phyloP scores from a whole-genome alignment of 768 basidiomycete genomes.

The Rhodosporidiobolus odoratus region DNA sequence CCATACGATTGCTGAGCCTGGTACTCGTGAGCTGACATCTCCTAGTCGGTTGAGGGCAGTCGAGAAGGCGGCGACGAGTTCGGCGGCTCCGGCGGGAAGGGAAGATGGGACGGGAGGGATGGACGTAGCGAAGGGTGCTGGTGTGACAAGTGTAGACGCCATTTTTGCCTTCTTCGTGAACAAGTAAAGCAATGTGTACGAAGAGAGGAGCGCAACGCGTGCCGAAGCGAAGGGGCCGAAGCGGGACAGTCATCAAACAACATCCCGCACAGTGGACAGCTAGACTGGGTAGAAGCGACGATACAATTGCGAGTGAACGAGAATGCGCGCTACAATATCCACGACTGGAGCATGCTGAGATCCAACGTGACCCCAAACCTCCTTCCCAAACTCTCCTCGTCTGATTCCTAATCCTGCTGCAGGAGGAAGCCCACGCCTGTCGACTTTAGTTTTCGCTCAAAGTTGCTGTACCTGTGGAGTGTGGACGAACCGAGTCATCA shows the following conservation, averaged over 20 bases:
- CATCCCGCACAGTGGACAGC: too few species aligned
- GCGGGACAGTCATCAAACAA: too few species aligned
- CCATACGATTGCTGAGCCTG: slow-evolving; percentile 47
- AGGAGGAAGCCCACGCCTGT: slow-evolving; percentile 28
- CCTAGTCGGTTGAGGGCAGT: slow-evolving; percentile 16
- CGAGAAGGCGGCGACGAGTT: slow-evolving; percentile 50
- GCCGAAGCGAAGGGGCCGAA: neutral
- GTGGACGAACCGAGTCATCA: neutral
- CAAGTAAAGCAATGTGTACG: neutral
- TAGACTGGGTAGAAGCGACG: neutral
- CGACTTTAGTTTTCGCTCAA: slow-evolving; percentile 34
- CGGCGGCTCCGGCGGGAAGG: neutral
- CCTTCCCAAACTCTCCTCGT: neutral
- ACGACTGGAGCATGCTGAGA: too few species aligned
- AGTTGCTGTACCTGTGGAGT: slow-evolving; percentile 3
- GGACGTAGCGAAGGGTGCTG: neutral
- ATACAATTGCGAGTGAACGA: too few species aligned
- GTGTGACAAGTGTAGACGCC: neutral
- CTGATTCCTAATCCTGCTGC: slow-evolving; percentile 1
- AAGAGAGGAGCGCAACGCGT: neutral
- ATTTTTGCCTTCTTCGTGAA: neutral
- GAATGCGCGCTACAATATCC: too few species aligned
- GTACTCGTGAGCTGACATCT: slow-evolving; percentile 40
- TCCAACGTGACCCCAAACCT: too few species aligned
- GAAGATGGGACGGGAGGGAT: neutral